Base-by-base conservation (phyloP, 2,329 filamentous ascomycete species). In the Colletotrichum graminicola region DNA sequence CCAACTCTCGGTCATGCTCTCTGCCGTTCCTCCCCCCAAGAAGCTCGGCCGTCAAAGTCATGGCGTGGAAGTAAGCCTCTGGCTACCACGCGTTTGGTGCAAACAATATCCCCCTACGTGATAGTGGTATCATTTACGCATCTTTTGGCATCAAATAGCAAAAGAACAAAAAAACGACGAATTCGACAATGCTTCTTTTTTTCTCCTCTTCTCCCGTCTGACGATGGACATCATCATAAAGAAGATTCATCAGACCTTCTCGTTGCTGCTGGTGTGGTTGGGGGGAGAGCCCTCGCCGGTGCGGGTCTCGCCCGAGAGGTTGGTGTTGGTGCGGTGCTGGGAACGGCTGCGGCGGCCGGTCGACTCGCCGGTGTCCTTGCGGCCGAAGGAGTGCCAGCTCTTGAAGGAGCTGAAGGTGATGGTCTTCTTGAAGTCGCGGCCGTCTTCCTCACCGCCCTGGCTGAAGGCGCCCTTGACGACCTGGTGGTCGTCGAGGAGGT, bases 321-420 rank as follows among this genome's bases (percentile, higher is more conserved):
- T 70, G 51, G 71, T 74, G 43, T 61, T 67, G 49, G 67, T 70
- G 21, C 73, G 71, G n/a, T 61, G 41, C 43, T 71, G 70, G 2
- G 70, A 72, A 21, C 67, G 66, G 55, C 66, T 71, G 49, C 67
- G 66, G 26, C 69, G 69, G 7, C 70, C 70, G 5, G 66, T 71
- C 5, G 81, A 82, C 60, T 82, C 82, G 51, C 78, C 79, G 2
- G 82, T 84, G 34, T 84, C 82, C 70, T 80, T 83, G 66, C 82
- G 80, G 5, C 80, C 81, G 52, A 84, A 80, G 0, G 82, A 83
- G 4, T 81, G 81, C 83, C 83, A 84, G 18, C 82, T 83, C 79
- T 82, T 83, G 74, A 89, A 82, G 75, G 86, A 88, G 47, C 85
- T 84, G 74, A 88, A 82, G 71, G 85, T 87, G 78, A 88, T 80